A percentile compares a stretch with the other conserved stretches of the same genome.
These are phyloP conservation scores for Auricularia auricula-judae DNA, from an alignment of 768 basidiomycete species.

Conservation along the genomic window DNA sequence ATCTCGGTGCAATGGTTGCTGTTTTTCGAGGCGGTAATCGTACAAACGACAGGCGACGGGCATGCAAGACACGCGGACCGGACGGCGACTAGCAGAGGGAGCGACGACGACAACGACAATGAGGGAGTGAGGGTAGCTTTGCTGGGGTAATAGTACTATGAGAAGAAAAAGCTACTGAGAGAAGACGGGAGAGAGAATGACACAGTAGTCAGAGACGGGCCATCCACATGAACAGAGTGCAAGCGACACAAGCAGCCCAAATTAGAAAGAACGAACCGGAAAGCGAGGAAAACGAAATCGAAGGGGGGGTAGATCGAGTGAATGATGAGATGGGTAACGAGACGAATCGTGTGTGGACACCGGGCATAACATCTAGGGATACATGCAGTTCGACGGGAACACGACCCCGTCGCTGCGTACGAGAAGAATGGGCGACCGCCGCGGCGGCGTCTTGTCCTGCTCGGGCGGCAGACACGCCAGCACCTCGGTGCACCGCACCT, in stretches of 20 bases:
- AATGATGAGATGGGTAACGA: neutral
- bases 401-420: conserved; percentile 79
- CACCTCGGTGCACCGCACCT: conserved; percentile 80
- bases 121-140: no score
- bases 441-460: conserved; percentile 34
- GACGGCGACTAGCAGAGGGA: no score
- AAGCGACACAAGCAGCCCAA: neutral
- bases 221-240: no score
- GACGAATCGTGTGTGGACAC: neutral
- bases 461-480: conserved; percentile 74
- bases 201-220: no score
- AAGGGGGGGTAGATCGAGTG: neutral
- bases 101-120: no score
- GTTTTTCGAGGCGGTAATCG: neutral
- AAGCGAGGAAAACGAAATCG: conserved; percentile 6
- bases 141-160: no score
- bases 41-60: neutral
- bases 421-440: conserved; percentile 71
- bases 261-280: conserved; percentile 12
- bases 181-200: no score
- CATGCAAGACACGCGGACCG: no score
- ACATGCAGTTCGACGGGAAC: conserved; percentile 73
- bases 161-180: no score
- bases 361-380: conserved; percentile 40
- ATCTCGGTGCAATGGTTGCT: neutral